Base-by-base conservation (phyloP, 139 green algal genomes). In the Haematococcus lacustris region DNA sequence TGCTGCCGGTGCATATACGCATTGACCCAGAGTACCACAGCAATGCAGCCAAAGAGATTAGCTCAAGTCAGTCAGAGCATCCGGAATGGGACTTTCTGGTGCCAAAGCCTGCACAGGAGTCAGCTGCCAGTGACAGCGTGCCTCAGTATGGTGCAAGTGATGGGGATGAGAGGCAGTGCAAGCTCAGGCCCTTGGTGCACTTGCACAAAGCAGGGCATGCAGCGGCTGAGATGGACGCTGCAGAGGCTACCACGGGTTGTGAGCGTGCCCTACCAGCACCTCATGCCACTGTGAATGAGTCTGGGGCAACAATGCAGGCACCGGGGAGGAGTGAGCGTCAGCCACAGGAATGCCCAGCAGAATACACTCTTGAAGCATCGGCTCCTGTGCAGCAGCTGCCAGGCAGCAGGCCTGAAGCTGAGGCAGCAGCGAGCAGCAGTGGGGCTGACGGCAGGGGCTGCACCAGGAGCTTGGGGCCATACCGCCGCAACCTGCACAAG, bases 401-500 rank as follows among this genome's bases (percentile, higher is more conserved):
- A 57, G n/a, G n/a, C n/a, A 57, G 13, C 47, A 57, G 13, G 47
- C 13, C 13, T 28, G 47, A 57, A 21, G 21, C 13, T 57, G 63
- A n/a, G 33, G 35, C 21, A 51, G 63, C 35, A 51, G 66, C 38
- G 30, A 38, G 9, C 26, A 63, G 50, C 50, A 38, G 33, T 43
- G 67, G 47, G 5, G 43, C 43, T 65, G 43, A n/a, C 9, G 0
- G 67, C 67, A 9, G 38, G 23, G 62, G 23, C 53, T 33, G 34
- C 38, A 51, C 34, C 70, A 72, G 3, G 5, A 38, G 13, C 1
- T 13, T n/a, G 37, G 64, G 35, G 62, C 51, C 60, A 26, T 37
- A 3, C 2, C 6, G 26, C 30, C 2, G 17, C 40, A 85, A 81
- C 64, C 38, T 80, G 72, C 34, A 7, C 5, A 85, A 85, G 70